Evolutionary conservation across 2,329 filamentous ascomycete species (phyloP).

Genomic region (Monosporascus sp.): DNA sequence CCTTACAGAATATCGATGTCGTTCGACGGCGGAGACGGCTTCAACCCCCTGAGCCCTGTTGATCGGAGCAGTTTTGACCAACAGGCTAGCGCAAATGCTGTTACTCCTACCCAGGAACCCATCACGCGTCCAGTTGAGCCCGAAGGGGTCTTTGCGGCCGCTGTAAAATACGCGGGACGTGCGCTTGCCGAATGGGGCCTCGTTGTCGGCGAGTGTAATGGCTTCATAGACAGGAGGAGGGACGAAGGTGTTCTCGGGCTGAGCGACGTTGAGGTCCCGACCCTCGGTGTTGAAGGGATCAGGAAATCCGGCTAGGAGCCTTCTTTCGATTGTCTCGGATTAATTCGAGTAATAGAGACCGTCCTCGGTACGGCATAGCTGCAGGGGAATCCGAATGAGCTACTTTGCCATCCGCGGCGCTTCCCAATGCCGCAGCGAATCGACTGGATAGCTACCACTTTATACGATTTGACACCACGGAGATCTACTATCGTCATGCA

Average conservation of each 20-base stretch:
- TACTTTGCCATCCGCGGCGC: no score
- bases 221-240: slow-evolving; percentile 71
- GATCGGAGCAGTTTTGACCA: slow-evolving; percentile 18
- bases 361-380: not conserved
- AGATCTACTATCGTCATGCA: not conserved
- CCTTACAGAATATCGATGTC: slow-evolving; percentile 16
- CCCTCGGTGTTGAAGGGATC: slow-evolving; percentile 60
- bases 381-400: no score
- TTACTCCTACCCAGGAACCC: slow-evolving; percentile 24
- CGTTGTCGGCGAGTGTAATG: slow-evolving; percentile 73
- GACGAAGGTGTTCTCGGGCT: slow-evolving; percentile 67
- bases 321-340: not conserved
- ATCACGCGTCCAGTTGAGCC: slow-evolving; percentile 43
- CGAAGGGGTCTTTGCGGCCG: slow-evolving; percentile 37
- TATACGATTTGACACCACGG: not conserved
- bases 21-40: slow-evolving; percentile 15
- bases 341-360: not conserved
- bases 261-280: slow-evolving; percentile 65
- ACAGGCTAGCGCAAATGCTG: slow-evolving; percentile 6
- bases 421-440: not conserved
- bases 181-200: slow-evolving; percentile 75
- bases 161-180: slow-evolving; percentile 61
- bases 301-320: slow-evolving; percentile 27
- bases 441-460: not conserved
- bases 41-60: slow-evolving; percentile 14